A percentile compares a stretch with the other conserved stretches of the same genome.
These are phyloP conservation scores for Camellia lanceoleosa DNA, from an alignment of 148 eudicot species.

Conservation along the genomic window DNA sequence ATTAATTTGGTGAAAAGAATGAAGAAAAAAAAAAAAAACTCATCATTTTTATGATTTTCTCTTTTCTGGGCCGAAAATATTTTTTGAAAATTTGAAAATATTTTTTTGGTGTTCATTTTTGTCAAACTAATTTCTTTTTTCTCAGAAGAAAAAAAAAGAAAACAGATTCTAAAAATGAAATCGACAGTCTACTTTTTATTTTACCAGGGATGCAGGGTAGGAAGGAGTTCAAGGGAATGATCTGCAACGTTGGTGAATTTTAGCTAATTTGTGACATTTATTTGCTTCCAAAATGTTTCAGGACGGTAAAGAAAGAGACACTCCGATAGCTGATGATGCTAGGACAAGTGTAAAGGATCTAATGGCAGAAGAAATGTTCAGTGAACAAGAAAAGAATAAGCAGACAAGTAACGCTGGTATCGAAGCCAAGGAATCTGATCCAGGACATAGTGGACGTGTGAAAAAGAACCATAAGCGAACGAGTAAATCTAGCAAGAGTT, in stretches of 20 bases:
- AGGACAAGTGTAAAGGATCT: slow-evolving; percentile 81
- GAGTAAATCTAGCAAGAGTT: slow-evolving; percentile 33
- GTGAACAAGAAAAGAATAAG: slow-evolving; percentile 42
- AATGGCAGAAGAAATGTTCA: slow-evolving; percentile 86
- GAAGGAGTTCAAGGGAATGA: not conserved
- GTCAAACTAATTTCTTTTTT: too few relatives aligned
- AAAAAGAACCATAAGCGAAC: slow-evolving; percentile 36
- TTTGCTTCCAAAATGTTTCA: slow-evolving; percentile 22
- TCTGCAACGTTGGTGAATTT: not conserved
- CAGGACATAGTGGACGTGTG: slow-evolving; percentile 22
- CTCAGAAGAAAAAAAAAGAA: too few relatives aligned
- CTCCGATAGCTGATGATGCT: slow-evolving; percentile 28
- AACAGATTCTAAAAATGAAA: too few relatives aligned
- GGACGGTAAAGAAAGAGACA: slow-evolving; percentile 44
- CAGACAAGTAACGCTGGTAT: slow-evolving; percentile 22
- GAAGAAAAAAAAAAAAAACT: too few relatives aligned
- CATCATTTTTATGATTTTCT: too few relatives aligned
- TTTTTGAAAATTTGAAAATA: too few relatives aligned
- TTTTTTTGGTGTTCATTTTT: too few relatives aligned
- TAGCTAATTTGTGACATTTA: slow-evolving; percentile 22
- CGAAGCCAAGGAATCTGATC: slow-evolving; percentile 23
- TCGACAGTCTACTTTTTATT: not conserved
- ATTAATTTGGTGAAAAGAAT: too few relatives aligned
- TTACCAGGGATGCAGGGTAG: not conserved
- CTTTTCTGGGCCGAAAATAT: too few relatives aligned